Percentiles rank a stretch among this genome's conserved stretches.
Evolutionary conservation across 78 protist species (phyloP).

Genomic region (Dictyostelium capitatum): DNA sequence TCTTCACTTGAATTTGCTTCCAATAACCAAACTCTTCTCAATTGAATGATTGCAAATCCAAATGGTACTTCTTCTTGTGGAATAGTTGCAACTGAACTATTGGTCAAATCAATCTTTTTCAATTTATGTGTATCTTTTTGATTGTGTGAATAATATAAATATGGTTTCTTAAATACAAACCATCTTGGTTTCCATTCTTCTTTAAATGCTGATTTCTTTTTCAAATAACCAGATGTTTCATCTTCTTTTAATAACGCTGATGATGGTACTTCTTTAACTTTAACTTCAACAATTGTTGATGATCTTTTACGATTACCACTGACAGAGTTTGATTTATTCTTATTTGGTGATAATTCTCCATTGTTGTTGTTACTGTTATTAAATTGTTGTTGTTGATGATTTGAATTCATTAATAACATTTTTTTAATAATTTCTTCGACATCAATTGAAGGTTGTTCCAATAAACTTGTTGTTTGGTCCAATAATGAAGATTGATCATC

Average conservation of each 20-base stretch:
- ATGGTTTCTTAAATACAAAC: slow-evolving; percentile 80
- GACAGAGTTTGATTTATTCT: background rate
- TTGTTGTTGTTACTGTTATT: background rate
- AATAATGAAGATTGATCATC: background rate
- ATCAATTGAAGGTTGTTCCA: background rate
- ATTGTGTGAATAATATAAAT: slow-evolving; percentile 51
- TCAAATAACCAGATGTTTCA: slow-evolving; percentile 62
- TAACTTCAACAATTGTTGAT: slow-evolving; percentile 56
- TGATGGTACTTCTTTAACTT: slow-evolving; percentile 63
- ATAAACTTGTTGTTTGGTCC: background rate
- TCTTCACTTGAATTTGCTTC: slow-evolving; percentile 61
- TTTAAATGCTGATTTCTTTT: slow-evolving; percentile 75
- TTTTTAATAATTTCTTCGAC: slow-evolving; percentile 64
- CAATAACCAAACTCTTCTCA: slow-evolving; percentile 67
- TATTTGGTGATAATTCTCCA: background rate
- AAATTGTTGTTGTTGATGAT: slow-evolving; percentile 24
- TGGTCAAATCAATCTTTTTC: slow-evolving; percentile 81
- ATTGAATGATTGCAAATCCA: slow-evolving; percentile 75
- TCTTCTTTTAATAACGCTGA: slow-evolving; percentile 71
- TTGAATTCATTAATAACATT: slow-evolving; percentile 50
- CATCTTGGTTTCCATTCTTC: slow-evolving; percentile 75
- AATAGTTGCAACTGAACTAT: slow-evolving; percentile 48
- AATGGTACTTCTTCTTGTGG: slow-evolving; percentile 71
- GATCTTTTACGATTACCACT: slow-evolving; percentile 20
- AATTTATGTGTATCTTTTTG: slow-evolving; percentile 50